Conservation (phyloP, 163 green algal species). For the Coccomyxa subellipsoidea region DNA sequence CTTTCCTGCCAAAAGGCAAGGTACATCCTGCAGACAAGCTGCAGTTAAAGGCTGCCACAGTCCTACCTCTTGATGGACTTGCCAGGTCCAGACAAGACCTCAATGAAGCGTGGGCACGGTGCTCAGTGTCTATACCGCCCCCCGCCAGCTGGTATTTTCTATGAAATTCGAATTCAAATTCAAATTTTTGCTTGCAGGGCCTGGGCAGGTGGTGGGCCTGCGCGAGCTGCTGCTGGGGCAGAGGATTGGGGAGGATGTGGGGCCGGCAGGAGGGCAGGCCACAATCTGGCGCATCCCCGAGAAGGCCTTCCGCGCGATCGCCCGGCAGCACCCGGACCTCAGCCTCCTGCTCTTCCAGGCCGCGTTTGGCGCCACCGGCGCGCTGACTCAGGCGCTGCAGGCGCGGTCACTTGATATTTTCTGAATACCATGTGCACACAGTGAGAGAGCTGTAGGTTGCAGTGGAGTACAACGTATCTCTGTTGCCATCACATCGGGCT, state of each 20-base stretch:
- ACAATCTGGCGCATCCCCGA: background rate
- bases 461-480: no score
- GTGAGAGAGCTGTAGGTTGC: no score
- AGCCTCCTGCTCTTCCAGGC: background rate
- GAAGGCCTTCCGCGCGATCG: background rate
- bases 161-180: no score
- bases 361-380: background rate
- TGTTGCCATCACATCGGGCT: background rate
- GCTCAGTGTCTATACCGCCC: no score
- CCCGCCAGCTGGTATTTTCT: no score
- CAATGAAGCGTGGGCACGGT: no score
- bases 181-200: background rate
- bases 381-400: background rate
- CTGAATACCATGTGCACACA: background rate
- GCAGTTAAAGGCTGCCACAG: no score
- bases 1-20: no score
- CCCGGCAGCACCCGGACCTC: background rate
- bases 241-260: background rate
- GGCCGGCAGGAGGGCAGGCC: background rate
- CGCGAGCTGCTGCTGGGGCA: background rate
- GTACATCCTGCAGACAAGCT: no score
- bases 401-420: no score
- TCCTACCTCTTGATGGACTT: no score
- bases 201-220: background rate
- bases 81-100: no score